Conservation (phyloP, 2,329 filamentous ascomycete genomes). For the Akanthomyces dipterigenus region DNA sequence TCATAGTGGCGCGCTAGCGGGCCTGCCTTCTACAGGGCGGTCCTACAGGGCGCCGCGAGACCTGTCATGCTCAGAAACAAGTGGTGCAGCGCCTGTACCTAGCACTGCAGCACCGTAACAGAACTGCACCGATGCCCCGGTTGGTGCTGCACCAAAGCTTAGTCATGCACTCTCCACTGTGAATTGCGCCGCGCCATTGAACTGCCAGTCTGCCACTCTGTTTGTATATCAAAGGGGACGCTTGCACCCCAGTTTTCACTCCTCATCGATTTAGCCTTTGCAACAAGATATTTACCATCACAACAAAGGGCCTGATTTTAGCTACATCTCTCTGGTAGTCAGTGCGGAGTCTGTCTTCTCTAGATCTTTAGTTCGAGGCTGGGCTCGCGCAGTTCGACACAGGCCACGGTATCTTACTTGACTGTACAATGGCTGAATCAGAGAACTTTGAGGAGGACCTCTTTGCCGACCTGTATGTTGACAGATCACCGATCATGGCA, state of each 20-base stretch:
- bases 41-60: neutral
- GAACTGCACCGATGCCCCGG: neutral
- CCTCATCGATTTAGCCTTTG: neutral
- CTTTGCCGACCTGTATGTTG: conserved; percentile 82
- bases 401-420: neutral
- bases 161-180: conserved; percentile 2
- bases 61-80: too few species aligned
- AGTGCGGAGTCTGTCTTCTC: neutral
- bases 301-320: neutral
- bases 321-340: neutral
- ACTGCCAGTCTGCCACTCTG: neutral
- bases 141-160: neutral
- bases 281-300: neutral
- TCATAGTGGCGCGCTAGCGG: conserved; percentile 8
- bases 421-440: conserved; percentile 60
- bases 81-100: neutral
- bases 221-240: neutral
- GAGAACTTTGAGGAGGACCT: conserved; percentile 89
- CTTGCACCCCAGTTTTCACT: conserved; percentile 3
- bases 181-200: neutral
- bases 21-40: neutral
- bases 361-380: neutral
- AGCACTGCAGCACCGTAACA: neutral
- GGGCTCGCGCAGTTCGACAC: neutral
- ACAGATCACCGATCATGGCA: neutral